These are phyloP conservation scores for Suillus plorans DNA, from an alignment of 768 basidiomycete species.

Conservation along the genomic window DNA sequence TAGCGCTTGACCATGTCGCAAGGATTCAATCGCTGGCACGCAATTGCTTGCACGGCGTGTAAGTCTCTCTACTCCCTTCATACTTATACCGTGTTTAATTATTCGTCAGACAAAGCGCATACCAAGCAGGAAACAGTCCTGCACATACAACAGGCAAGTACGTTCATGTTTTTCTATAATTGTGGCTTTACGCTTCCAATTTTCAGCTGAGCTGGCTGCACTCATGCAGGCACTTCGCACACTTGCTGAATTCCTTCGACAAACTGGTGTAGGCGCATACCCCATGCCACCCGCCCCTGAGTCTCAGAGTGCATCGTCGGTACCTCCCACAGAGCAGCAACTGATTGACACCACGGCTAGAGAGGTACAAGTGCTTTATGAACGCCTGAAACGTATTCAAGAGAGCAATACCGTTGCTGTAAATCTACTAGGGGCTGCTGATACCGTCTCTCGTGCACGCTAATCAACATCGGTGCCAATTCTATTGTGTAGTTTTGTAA, in stretches of 20 bases:
- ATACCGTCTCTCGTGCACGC: slow-evolving; percentile 15
- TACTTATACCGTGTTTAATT: neutral
- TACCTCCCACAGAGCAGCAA: slow-evolving; percentile 44
- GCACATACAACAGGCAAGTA: slow-evolving; percentile 53
- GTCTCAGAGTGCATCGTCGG: slow-evolving; percentile 11
- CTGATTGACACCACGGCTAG: slow-evolving; percentile 42
- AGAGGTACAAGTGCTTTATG: slow-evolving; percentile 47
- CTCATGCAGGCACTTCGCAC: slow-evolving; percentile 51
- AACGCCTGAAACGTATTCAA: slow-evolving; percentile 50
- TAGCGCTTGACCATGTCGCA: slow-evolving; percentile 47
- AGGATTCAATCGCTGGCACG: slow-evolving; percentile 50
- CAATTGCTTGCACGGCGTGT: slow-evolving; percentile 54
- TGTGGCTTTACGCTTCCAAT: neutral
- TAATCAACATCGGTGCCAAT: neutral
- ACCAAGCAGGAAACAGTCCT: slow-evolving; percentile 53
- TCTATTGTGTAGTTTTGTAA: neutral
- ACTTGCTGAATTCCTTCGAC: slow-evolving; percentile 49
- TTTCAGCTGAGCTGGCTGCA: slow-evolving; percentile 45
- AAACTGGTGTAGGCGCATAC: slow-evolving; percentile 66
- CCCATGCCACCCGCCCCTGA: slow-evolving; percentile 41
- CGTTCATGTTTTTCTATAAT: neutral
- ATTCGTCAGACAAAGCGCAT: slow-evolving; percentile 55
- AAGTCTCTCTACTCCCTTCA: slow-evolving; percentile 19
- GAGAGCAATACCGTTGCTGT: slow-evolving; percentile 57
- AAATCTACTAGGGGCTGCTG: slow-evolving; percentile 37